Evolutionary conservation across 306 rosid genomes (phyloP).

Genomic region (Luffa aegyptiaca): DNA sequence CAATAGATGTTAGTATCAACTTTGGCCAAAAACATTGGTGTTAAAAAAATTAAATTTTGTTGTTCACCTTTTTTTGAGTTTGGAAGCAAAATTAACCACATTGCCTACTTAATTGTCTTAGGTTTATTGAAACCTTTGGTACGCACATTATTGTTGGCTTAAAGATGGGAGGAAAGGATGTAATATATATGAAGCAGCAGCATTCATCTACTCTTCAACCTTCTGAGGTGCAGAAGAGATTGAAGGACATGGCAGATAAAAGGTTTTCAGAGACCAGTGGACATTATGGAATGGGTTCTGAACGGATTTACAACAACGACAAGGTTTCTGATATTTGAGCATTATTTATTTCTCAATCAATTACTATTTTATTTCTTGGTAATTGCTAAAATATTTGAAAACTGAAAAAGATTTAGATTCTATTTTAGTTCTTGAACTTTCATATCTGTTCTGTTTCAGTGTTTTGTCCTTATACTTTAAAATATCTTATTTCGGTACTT

Average conservation of each 20-base stretch:
- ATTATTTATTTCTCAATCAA: neutral
- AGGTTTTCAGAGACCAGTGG: constrained; percentile 63
- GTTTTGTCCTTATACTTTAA: neutral
- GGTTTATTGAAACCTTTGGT: constrained; percentile 87
- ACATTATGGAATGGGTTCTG: constrained; percentile 41
- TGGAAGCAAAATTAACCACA: neutral
- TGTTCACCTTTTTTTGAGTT: neutral
- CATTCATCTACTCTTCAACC: constrained; percentile 84
- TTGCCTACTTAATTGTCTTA: constrained; percentile 19
- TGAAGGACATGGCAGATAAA: constrained; percentile 87
- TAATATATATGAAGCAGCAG: constrained; percentile 91
- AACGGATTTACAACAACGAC: constrained; percentile 50
- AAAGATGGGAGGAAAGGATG: constrained; percentile 98
- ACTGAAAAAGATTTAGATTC: neutral
- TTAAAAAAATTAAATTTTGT: neutral
- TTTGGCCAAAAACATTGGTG: neutral
- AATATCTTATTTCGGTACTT: neutral
- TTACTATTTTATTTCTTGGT: neutral
- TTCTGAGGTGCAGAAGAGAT: constrained; percentile 72
- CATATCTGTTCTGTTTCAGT: neutral
- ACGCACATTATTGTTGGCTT: constrained; percentile 90
- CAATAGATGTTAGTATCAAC: neutral
- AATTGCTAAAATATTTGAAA: neutral
- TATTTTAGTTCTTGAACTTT: neutral
- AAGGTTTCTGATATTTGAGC: constrained; percentile 35